Percentiles rank a stretch among this genome's conserved stretches.
phyloP scores from a whole-genome alignment of 2,329 filamentous ascomycete genomes.

The Verticillium isaacii region DNA sequence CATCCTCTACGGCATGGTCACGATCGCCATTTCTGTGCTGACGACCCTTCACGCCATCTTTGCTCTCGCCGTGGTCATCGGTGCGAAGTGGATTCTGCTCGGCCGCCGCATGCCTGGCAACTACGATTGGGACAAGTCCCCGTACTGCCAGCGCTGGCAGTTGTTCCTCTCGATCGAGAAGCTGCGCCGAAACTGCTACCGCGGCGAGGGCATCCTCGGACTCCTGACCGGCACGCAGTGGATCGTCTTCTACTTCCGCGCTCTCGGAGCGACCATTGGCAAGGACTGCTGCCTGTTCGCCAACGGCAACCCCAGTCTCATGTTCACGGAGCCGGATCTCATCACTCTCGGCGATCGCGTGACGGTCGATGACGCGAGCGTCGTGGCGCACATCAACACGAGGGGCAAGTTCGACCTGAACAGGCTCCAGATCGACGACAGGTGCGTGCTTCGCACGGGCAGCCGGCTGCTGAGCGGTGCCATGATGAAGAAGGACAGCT shows the following conservation, averaged over 20 bases:
- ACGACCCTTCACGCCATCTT: conserved; percentile 36
- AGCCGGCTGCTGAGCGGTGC: conserved; percentile 48
- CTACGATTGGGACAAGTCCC: conserved; percentile 52
- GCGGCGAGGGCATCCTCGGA: conserved; percentile 43
- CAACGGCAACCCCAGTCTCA: conserved; percentile 44
- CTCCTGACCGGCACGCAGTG: conserved; percentile 50
- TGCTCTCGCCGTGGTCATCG: conserved; percentile 37
- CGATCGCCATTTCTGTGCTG: conserved; percentile 33
- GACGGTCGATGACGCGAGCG: conserved; percentile 48
- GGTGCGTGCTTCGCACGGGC: conserved; percentile 47
- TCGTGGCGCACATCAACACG: conserved; percentile 53
- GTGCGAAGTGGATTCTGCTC: conserved; percentile 46
- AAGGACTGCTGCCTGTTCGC: conserved; percentile 51
- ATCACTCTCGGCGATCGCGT: conserved; percentile 49
- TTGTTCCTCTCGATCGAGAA: conserved; percentile 47
- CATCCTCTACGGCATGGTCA: conserved; percentile 34
- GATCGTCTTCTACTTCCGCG: conserved; percentile 47
- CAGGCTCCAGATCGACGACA: conserved; percentile 40
- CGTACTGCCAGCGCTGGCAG: conserved; percentile 56
- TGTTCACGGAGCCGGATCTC: conserved; percentile 55
- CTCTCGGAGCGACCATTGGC: conserved; percentile 48
- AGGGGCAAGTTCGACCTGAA: conserved; percentile 53
- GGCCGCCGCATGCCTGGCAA: conserved; percentile 45
- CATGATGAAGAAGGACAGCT: conserved; percentile 46
- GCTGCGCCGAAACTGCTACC: conserved; percentile 44